phyloP scores from a whole-genome alignment of 2,329 filamentous ascomycete genomes.

The Pseudogymnoascus sp. region DNA sequence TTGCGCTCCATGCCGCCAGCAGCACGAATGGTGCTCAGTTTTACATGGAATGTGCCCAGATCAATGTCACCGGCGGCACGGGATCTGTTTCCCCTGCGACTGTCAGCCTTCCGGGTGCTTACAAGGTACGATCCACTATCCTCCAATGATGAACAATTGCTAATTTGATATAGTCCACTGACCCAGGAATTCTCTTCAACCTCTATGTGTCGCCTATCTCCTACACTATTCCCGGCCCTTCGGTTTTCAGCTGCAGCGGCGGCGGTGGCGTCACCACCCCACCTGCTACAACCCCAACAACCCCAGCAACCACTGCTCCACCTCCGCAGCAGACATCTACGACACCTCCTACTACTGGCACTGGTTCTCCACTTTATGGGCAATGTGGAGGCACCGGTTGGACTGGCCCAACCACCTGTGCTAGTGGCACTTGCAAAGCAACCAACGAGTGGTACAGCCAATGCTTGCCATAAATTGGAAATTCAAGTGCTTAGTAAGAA shows the following conservation, averaged over 20 bases:
- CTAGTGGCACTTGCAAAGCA: constrained; percentile 16
- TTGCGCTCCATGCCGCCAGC: constrained; percentile 39
- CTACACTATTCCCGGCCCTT: constrained; percentile 40
- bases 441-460: constrained; percentile 16
- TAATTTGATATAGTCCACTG: constrained; percentile 32
- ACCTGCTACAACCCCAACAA: not conserved
- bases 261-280: not conserved
- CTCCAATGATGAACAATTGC: constrained; percentile 20
- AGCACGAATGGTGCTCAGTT: constrained; percentile 36
- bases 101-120: not conserved
- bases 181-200: constrained; percentile 38
- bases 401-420: constrained; percentile 17
- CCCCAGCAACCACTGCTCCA: constrained; percentile 1
- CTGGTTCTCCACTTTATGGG: constrained; percentile 13
- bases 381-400: constrained; percentile 15
- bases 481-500: not conserved
- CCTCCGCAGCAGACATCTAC: constrained; percentile 1
- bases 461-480: constrained; percentile 9
- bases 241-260: constrained; percentile 27
- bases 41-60: constrained; percentile 40
- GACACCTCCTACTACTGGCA: not conserved
- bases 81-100: constrained; percentile 15
- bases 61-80: constrained; percentile 32
- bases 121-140: not conserved
- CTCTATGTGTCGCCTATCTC: constrained; percentile 32